These are phyloP conservation scores for Diphasiastrum complanatum DNA, from an alignment of 83 land plant species.

Conservation along the genomic window DNA sequence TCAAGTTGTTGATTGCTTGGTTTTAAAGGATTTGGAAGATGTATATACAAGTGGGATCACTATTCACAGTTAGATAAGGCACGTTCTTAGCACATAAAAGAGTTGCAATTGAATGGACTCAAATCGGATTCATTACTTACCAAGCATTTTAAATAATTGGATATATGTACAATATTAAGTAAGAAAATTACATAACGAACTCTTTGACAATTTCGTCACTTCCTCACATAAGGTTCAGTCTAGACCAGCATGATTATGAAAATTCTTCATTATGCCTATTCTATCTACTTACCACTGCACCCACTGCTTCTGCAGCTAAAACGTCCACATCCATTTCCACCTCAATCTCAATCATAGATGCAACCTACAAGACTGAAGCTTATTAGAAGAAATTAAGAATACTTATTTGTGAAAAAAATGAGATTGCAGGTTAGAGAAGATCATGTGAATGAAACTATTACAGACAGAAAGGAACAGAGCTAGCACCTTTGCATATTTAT, in stretches of 20 bases:
- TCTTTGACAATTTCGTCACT: too few relatives aligned
- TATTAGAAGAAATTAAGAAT: neutral
- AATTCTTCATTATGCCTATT: neutral
- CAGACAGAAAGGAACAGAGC: neutral
- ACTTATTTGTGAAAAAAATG: too few relatives aligned
- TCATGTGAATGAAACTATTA: neutral
- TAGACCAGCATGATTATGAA: neutral
- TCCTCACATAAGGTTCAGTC: neutral
- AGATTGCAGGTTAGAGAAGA: too few relatives aligned
- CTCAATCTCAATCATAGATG: conserved; percentile 98
- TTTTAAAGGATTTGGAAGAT: too few relatives aligned
- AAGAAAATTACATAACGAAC: too few relatives aligned
- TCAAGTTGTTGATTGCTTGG: neutral
- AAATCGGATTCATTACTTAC: too few relatives aligned
- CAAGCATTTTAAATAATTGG: too few relatives aligned
- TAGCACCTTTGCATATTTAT: conserved; percentile 84
- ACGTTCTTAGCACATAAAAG: too few relatives aligned
- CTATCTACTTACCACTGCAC: conserved; percentile 54
- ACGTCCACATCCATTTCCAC: conserved; percentile 95
- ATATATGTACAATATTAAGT: too few relatives aligned
- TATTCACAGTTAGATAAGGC: too few relatives aligned
- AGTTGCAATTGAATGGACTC: too few relatives aligned
- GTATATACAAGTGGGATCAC: too few relatives aligned
- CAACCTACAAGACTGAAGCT: conserved; percentile 40
- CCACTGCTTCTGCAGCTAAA: conserved; percentile 75